Conservation (phyloP, 2,329 filamentous ascomycete species). For the Chrysoporthe cubensis region DNA sequence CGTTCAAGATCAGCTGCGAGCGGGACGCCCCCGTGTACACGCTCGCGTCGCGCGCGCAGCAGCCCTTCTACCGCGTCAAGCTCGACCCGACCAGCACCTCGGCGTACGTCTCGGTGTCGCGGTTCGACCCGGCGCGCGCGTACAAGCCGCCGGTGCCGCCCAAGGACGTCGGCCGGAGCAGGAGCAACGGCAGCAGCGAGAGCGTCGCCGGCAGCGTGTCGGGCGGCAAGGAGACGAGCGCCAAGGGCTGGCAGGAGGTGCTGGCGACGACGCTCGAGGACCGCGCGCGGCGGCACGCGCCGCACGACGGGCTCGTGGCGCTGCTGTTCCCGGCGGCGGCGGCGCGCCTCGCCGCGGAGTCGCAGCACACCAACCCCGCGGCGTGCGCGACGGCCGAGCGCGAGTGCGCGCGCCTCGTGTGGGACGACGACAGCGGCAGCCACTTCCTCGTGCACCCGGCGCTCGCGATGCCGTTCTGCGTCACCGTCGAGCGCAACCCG, state of each 20-base stretch:
- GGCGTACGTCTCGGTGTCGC: constrained; percentile 61
- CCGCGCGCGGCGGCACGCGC: constrained; percentile 54
- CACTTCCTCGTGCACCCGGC: constrained; percentile 68
- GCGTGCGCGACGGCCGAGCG: constrained; percentile 67
- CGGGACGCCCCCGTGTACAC: constrained; percentile 68
- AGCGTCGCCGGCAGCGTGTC: constrained; percentile 32
- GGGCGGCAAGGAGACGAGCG: constrained; percentile 36
- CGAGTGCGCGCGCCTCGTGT: constrained; percentile 73
- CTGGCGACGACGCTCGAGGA: constrained; percentile 63
- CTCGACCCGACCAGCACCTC: constrained; percentile 67
- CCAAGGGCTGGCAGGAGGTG: constrained; percentile 61
- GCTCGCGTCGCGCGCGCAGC: constrained; percentile 57
- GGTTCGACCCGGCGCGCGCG: constrained; percentile 63
- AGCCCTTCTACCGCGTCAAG: constrained; percentile 70
- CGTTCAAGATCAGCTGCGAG: constrained; percentile 59
- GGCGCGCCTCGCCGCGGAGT: constrained; percentile 63
- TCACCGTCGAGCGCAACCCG: constrained; percentile 61
- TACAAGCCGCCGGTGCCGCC: constrained; percentile 50
- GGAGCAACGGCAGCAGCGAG: constrained; percentile 33
- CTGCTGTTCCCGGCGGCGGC: constrained; percentile 70
- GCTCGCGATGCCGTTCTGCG: constrained; percentile 65
- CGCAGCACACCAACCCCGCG: constrained; percentile 58
- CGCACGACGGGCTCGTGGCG: constrained; percentile 67
- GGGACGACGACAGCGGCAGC: constrained; percentile 63
- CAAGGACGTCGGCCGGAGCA: constrained; percentile 21